Evolutionary conservation across 73 alveolate genomes (phyloP).

Genomic region (Paramecium biaurelia): DNA sequence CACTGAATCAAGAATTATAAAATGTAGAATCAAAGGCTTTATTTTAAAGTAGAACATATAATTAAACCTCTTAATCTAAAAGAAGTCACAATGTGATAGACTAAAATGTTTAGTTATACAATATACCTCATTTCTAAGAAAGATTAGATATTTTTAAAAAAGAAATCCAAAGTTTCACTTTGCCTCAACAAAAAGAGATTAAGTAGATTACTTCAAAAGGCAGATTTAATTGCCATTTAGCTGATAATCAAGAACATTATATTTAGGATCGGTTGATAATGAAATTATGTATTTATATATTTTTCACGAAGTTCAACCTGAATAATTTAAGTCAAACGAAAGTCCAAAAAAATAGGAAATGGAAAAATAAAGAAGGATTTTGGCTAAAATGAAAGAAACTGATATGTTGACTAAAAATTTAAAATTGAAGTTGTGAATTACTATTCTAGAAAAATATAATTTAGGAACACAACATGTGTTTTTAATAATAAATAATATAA

Average conservation of each 20-base stretch:
- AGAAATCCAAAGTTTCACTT: neutral
- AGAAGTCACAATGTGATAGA: neutral
- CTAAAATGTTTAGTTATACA: neutral
- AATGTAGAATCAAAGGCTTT: neutral
- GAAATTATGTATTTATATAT: neutral
- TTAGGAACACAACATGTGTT: neutral
- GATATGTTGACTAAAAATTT: neutral
- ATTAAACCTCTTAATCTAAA: neutral
- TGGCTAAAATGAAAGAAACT: slow-evolving; percentile 34
- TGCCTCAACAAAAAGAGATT: neutral
- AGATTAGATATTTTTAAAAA: neutral
- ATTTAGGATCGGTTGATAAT: neutral
- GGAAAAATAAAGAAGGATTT: neutral
- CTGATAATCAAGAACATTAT: slow-evolving; percentile 33
- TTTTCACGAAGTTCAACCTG: slow-evolving; percentile 5
- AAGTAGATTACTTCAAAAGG: neutral
- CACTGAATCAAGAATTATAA: neutral
- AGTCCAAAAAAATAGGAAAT: slow-evolving; percentile 1
- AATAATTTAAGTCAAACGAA: neutral
- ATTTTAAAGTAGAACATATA: neutral
- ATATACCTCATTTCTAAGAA: neutral
- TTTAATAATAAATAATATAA: slow-evolving; percentile 7
- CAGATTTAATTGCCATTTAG: neutral
- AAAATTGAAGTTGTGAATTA: slow-evolving; percentile 8
- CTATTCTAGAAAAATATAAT: neutral